phyloP scores from a whole-genome alignment of 495 filamentous ascomycete species.

The Rostrohypoxylon terebratum region DNA sequence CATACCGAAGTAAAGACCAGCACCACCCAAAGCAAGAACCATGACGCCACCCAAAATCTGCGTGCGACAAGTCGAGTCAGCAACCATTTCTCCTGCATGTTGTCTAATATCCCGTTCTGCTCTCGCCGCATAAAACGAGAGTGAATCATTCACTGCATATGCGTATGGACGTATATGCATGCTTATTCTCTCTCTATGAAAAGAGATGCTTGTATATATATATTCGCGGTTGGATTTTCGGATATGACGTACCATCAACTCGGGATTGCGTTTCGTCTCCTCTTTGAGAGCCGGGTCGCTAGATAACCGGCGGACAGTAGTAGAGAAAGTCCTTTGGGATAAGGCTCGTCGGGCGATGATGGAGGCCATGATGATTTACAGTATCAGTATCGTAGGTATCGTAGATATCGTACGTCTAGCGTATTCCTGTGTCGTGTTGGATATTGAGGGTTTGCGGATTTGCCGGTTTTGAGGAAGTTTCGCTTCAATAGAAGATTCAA shows the following conservation, averaged over 20 bases:
- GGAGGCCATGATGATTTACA: slow-evolving; percentile 57
- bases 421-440: slow-evolving; percentile 1
- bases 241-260: slow-evolving; percentile 61
- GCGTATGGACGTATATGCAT: neutral
- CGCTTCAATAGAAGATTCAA: slow-evolving; percentile 22
- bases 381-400: slow-evolving; percentile 15
- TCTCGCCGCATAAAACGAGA: neutral
- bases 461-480: slow-evolving; percentile 13
- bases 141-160: neutral
- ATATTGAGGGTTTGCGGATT: neutral
- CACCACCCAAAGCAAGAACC: slow-evolving; percentile 86
- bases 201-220: too few relatives aligned
- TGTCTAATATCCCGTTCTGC: neutral
- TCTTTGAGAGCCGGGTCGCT: slow-evolving; percentile 58
- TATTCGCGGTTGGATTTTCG: slow-evolving; percentile 5
- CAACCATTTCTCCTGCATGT: neutral
- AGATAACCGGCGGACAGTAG: slow-evolving; percentile 57
- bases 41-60: slow-evolving; percentile 93
- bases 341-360: slow-evolving; percentile 59
- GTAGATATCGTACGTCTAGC: slow-evolving; percentile 6
- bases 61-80: slow-evolving; percentile 37
- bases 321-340: slow-evolving; percentile 54
- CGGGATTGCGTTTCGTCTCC: slow-evolving; percentile 66
- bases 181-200: too few relatives aligned
- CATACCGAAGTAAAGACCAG: slow-evolving; percentile 85